Evolutionary conservation across 768 basidiomycete genomes (phyloP).

Genomic region (Tricholomella constricta): DNA sequence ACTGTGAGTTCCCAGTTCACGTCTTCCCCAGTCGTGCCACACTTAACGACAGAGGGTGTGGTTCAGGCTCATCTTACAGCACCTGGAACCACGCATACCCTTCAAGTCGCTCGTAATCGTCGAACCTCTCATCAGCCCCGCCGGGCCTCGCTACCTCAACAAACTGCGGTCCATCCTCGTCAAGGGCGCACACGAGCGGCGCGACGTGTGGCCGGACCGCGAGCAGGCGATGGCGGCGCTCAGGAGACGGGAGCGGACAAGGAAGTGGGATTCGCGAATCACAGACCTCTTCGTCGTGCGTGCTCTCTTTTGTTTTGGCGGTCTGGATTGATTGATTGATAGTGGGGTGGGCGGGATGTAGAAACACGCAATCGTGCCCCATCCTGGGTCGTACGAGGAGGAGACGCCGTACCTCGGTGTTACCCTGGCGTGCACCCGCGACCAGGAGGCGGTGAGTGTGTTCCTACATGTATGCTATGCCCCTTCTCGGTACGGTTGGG

Average conservation of each 20-base stretch:
- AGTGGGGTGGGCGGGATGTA: neutral
- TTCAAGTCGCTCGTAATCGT: slow-evolving; percentile 60
- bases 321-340: neutral
- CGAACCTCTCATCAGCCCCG: slow-evolving; percentile 65
- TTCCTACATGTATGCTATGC: neutral
- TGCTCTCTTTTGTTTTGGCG: slow-evolving; percentile 12
- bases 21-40: neutral
- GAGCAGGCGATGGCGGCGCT: slow-evolving; percentile 41
- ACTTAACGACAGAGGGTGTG: too few relatives aligned
- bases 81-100: slow-evolving; percentile 40
- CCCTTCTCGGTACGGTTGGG: neutral
- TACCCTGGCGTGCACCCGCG: slow-evolving; percentile 57
- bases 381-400: slow-evolving; percentile 28
- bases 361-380: slow-evolving; percentile 11
- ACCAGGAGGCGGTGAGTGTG: slow-evolving; percentile 60
- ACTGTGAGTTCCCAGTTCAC: slow-evolving; percentile 45
- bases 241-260: slow-evolving; percentile 33
- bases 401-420: slow-evolving; percentile 40
- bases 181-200: slow-evolving; percentile 48
- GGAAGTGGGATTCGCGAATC: slow-evolving; percentile 57
- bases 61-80: slow-evolving; percentile 55
- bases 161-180: slow-evolving; percentile 46
- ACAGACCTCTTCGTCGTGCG: slow-evolving; percentile 53
- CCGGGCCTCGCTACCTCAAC: slow-evolving; percentile 42
- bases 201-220: slow-evolving; percentile 52